A percentile compares a stretch with the other conserved stretches of the same genome.
These are phyloP conservation scores for Hypoxylon subgilvum DNA, from an alignment of 495 filamentous ascomycete genomes.

Conservation along the genomic window DNA sequence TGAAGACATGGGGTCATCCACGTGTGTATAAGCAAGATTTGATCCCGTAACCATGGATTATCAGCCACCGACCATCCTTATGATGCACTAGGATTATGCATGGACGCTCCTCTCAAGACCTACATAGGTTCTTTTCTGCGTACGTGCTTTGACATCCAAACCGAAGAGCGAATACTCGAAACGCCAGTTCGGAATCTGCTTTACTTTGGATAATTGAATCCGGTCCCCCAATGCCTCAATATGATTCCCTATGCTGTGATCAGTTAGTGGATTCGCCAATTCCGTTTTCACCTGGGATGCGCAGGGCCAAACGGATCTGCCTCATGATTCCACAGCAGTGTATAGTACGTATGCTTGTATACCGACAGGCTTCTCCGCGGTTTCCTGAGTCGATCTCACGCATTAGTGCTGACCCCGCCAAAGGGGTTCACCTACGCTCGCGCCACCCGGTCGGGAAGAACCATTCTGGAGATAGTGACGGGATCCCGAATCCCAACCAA, in stretches of 20 bases:
- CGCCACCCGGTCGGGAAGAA: constrained; percentile 11
- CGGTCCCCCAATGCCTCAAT: no score
- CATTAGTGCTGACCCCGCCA: constrained; percentile 29
- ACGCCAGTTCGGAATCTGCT: no score
- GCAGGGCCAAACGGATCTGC: constrained; percentile 1
- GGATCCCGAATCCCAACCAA: background rate
- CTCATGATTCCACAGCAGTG: constrained; percentile 9
- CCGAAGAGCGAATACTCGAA: no score
- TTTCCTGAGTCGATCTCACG: constrained; percentile 30
- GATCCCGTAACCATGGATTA: constrained; percentile 20
- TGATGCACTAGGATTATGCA: constrained; percentile 6
- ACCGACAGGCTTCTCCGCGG: constrained; percentile 1
- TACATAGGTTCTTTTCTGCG: background rate
- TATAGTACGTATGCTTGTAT: no score
- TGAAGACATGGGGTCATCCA: constrained; percentile 12
- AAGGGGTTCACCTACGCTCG: constrained; percentile 10
- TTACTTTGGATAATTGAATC: no score
- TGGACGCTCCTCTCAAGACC: background rate
- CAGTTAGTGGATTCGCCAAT: background rate
- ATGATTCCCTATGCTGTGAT: no score
- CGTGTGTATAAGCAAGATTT: constrained; percentile 28
- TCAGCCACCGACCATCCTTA: background rate
- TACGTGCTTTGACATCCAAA: no score
- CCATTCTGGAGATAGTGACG: background rate
- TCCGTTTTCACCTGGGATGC: background rate